phyloP scores from a whole-genome alignment of 768 basidiomycete genomes.

The Porphyrellus cyaneotinctus region DNA sequence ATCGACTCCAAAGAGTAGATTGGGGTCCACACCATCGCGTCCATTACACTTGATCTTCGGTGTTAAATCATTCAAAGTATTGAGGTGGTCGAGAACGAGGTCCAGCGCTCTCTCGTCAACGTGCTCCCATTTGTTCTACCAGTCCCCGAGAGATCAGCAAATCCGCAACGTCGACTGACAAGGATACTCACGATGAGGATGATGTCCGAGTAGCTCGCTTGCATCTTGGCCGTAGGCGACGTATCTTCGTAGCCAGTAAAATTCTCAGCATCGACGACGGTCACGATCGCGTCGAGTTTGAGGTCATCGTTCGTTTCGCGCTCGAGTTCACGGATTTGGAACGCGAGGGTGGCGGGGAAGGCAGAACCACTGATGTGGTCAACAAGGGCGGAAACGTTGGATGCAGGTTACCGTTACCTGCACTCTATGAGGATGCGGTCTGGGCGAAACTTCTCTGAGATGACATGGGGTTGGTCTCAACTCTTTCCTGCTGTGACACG shows the following conservation, averaged over 20 bases:
- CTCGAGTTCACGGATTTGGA: conserved; percentile 90
- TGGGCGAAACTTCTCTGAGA: conserved; percentile 71
- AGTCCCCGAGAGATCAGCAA: conserved; percentile 3
- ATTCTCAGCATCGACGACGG: conserved; percentile 89
- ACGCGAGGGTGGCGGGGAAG: conserved; percentile 92
- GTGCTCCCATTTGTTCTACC: conserved; percentile 87
- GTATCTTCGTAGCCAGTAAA: conserved; percentile 92
- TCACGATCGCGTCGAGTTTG: conserved; percentile 85
- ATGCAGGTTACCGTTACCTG: conserved; percentile 51
- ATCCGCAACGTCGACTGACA: background rate
- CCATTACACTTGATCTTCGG: conserved; percentile 75
- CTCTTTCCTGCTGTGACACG: background rate
- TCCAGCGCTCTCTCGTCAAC: conserved; percentile 77
- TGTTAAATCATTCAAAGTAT: conserved; percentile 86
- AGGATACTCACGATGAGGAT: conserved; percentile 65
- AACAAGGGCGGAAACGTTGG: background rate
- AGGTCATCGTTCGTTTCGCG: conserved; percentile 70
- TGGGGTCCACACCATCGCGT: conserved; percentile 65
- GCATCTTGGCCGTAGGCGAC: conserved; percentile 88
- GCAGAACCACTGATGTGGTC: conserved; percentile 69
- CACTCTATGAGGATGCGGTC: conserved; percentile 95
- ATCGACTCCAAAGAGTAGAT: conserved; percentile 84
- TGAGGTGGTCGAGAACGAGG: conserved; percentile 78
- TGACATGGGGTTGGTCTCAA: background rate
- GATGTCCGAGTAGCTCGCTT: conserved; percentile 93